Evolutionary conservation across 768 basidiomycete species (phyloP).

Genomic region (Suillus americanus): DNA sequence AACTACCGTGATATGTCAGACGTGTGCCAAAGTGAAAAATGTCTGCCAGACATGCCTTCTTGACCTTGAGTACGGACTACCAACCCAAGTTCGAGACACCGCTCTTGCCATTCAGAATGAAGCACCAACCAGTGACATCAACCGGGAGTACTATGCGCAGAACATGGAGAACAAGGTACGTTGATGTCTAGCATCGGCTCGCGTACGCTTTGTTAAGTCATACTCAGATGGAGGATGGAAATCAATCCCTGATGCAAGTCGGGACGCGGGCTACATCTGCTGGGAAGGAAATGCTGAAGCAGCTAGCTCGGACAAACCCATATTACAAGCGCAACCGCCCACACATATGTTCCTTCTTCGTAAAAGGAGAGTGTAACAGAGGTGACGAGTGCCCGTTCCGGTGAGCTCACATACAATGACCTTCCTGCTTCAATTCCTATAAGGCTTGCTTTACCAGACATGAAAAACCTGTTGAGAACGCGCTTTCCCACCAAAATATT

Average conservation of each 20-base stretch:
- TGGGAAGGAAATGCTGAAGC: constrained; percentile 96
- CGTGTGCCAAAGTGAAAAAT: constrained; percentile 94
- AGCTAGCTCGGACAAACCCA: constrained; percentile 91
- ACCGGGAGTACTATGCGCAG: constrained; percentile 92
- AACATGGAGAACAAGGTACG: constrained; percentile 83
- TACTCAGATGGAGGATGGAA: constrained; percentile 63
- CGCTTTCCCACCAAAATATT: constrained; percentile 87
- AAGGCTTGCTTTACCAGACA: constrained; percentile 50
- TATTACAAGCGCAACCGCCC: constrained; percentile 97
- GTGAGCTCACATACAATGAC: constrained; percentile 33
- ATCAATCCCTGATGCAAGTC: constrained; percentile 56
- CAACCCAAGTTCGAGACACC: constrained; percentile 96
- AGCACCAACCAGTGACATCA: constrained; percentile 96
- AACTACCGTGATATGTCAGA: constrained; percentile 96
- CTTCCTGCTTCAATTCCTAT: constrained; percentile 1
- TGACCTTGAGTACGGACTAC: constrained; percentile 94
- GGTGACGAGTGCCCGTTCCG: constrained; percentile 91
- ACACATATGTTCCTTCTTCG: constrained; percentile 92
- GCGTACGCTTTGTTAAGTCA: neutral
- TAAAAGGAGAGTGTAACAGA: constrained; percentile 91
- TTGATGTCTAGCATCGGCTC: neutral
- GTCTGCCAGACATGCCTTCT: constrained; percentile 97
- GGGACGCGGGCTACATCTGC: constrained; percentile 67
- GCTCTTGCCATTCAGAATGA: constrained; percentile 82
- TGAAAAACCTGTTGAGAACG: constrained; percentile 83